Evolutionary conservation across 495 filamentous ascomycete species (phyloP).

Genomic region (Gamarada debralockiae): DNA sequence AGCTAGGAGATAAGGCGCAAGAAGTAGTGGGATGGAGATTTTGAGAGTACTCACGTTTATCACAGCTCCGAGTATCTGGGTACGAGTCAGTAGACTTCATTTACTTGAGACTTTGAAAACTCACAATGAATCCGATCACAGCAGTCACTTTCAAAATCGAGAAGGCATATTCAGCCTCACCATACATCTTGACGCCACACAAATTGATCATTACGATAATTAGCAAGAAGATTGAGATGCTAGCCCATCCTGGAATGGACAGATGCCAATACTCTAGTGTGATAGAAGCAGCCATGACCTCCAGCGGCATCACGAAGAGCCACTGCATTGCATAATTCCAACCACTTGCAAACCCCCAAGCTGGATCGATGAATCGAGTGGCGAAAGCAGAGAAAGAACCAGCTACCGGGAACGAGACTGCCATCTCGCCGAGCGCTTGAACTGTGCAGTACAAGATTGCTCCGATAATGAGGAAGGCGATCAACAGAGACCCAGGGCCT

Average conservation of each 20-base stretch:
- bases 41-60: slow-evolving; percentile 42
- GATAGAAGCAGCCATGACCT: slow-evolving; percentile 86
- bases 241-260: slow-evolving; percentile 51
- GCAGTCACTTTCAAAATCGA: slow-evolving; percentile 83
- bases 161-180: slow-evolving; percentile 88
- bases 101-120: not conserved
- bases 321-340: slow-evolving; percentile 87
- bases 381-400: slow-evolving; percentile 94
- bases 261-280: slow-evolving; percentile 80
- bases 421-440: slow-evolving; percentile 89
- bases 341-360: slow-evolving; percentile 96
- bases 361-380: slow-evolving; percentile 87
- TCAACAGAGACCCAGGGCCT: slow-evolving; percentile 82
- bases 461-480: slow-evolving; percentile 81
- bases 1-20: too few species aligned
- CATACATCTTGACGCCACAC: slow-evolving; percentile 81
- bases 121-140: slow-evolving; percentile 76
- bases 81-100: not conserved
- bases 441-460: slow-evolving; percentile 91
- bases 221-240: slow-evolving; percentile 61
- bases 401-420: slow-evolving; percentile 75
- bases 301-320: slow-evolving; percentile 81
- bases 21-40: too few species aligned
- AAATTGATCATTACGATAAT: slow-evolving; percentile 78
- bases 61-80: slow-evolving; percentile 69